Percentiles rank a stretch among this genome's conserved stretches.
phyloP scores from a whole-genome alignment of 225 moss, liverwort and hornwort species.

The Pseudisothecium myosuroides region DNA sequence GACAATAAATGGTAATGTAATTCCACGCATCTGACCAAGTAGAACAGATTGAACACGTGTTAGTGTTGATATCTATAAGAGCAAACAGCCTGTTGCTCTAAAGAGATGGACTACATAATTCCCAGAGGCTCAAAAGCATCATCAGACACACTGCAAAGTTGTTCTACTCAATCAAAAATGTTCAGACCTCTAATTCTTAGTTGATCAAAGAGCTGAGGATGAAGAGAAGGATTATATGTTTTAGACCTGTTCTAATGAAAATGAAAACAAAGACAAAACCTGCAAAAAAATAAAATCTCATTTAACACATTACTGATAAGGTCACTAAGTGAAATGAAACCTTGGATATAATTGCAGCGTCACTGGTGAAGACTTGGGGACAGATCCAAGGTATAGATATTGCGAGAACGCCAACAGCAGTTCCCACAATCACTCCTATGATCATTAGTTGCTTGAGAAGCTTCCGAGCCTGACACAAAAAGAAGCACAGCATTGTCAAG shows the following conservation, averaged over 20 bases:
- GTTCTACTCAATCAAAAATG: neutral
- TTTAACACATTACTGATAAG: neutral
- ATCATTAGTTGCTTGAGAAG: conserved; percentile 57
- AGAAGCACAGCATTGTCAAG: neutral
- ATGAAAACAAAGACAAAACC: neutral
- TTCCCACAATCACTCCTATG: conserved; percentile 56
- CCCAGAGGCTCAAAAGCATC: neutral
- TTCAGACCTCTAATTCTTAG: neutral
- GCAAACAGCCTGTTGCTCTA: neutral
- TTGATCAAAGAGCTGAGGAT: neutral
- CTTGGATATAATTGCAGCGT: conserved; percentile 55
- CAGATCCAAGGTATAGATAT: conserved; percentile 67
- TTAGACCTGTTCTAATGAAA: neutral
- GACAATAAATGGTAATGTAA: conserved; percentile 64
- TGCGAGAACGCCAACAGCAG: conserved; percentile 40
- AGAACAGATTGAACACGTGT: neutral
- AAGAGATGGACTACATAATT: neutral
- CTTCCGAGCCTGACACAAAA: conserved; percentile 43
- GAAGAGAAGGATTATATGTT: neutral
- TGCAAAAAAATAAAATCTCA: no score
- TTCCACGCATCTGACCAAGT: conserved; percentile 56
- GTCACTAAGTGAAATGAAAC: neutral
- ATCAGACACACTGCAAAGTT: neutral
- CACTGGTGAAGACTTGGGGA: conserved; percentile 69
- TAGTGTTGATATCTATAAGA: neutral